Evolutionary conservation across 2,329 filamentous ascomycete genomes (phyloP).

Genomic region (Phyllosticta citrichinensis): DNA sequence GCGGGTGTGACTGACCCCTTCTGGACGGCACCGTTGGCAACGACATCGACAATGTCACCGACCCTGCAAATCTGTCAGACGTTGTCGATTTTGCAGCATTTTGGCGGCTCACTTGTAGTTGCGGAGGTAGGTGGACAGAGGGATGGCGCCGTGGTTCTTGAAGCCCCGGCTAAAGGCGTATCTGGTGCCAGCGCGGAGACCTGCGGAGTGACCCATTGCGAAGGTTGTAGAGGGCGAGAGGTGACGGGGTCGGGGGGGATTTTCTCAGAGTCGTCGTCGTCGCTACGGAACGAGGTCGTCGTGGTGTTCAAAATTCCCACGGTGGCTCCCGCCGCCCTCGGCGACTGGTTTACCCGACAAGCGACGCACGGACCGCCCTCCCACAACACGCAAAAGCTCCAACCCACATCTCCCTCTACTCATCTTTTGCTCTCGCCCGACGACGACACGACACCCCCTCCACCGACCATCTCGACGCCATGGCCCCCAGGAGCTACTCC

Average conservation of each 20-base stretch:
- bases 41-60: slow-evolving; percentile 98
- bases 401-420: not conserved
- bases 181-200: slow-evolving; percentile 33
- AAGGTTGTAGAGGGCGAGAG: slow-evolving; percentile 13
- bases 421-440: slow-evolving; percentile 13
- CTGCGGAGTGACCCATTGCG: slow-evolving; percentile 46
- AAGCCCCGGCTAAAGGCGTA: slow-evolving; percentile 74
- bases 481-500: slow-evolving; percentile 64
- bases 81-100: not conserved
- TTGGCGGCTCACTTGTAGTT: slow-evolving; percentile 63
- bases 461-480: slow-evolving; percentile 15
- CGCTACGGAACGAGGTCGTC: not conserved
- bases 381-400: slow-evolving; percentile 1
- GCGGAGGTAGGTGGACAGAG: slow-evolving; percentile 86
- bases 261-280: slow-evolving; percentile 8
- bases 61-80: slow-evolving; percentile 47
- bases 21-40: slow-evolving; percentile 96
- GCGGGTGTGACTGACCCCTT: slow-evolving; percentile 63
- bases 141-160: slow-evolving; percentile 92
- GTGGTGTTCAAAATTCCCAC: slow-evolving; percentile 7
- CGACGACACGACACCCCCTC: slow-evolving; percentile 17
- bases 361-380: not conserved
- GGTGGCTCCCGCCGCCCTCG: slow-evolving; percentile 1
- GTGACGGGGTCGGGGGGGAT: not conserved
- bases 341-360: slow-evolving; percentile 5